phyloP scores from a whole-genome alignment of 1,284 basidiomycete species.

The Sporisorium iseilematis-ciliati region DNA sequence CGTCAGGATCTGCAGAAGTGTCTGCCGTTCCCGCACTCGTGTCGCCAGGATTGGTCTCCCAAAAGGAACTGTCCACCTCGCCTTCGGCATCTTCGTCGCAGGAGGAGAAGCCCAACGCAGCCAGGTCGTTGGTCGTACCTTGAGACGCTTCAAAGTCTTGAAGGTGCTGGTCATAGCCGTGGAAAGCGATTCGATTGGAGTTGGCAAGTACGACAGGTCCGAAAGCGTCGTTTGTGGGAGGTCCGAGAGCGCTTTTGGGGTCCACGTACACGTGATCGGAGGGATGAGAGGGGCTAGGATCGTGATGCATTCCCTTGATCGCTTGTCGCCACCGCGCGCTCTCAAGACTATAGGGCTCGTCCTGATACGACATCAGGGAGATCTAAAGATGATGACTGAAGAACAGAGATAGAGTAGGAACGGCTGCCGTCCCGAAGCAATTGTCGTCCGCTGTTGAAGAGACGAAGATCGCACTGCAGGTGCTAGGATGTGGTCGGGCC shows the following conservation, averaged over 20 bases:
- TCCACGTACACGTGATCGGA: constrained; percentile 6
- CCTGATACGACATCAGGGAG: not conserved
- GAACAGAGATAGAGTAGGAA: too few species aligned
- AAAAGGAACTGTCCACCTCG: constrained; percentile 33
- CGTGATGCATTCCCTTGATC: constrained; percentile 1
- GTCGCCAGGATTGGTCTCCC: constrained; percentile 16
- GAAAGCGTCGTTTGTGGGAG: not conserved
- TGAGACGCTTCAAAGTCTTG: not conserved
- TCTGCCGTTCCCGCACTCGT: constrained; percentile 20
- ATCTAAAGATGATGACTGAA: not conserved
- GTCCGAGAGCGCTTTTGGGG: constrained; percentile 9
- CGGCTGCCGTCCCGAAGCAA: too few species aligned
- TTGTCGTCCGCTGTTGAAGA: too few species aligned
- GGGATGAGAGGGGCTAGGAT: not conserved
- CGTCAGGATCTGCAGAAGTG: constrained; percentile 13
- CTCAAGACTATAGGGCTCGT: not conserved
- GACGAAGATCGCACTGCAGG: too few species aligned
- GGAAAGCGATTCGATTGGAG: not conserved
- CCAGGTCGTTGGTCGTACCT: not conserved
- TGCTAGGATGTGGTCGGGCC: too few species aligned
- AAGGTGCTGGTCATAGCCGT: too few species aligned
- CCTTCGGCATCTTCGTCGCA: constrained; percentile 44
- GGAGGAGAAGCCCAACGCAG: constrained; percentile 10
- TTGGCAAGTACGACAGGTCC: not conserved
- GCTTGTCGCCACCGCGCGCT: not conserved